Percentiles rank a stretch among this genome's conserved stretches.
Conservation (phyloP, 768 basidiomycete genomes). For the Sporobolomyces roseus region DNA sequence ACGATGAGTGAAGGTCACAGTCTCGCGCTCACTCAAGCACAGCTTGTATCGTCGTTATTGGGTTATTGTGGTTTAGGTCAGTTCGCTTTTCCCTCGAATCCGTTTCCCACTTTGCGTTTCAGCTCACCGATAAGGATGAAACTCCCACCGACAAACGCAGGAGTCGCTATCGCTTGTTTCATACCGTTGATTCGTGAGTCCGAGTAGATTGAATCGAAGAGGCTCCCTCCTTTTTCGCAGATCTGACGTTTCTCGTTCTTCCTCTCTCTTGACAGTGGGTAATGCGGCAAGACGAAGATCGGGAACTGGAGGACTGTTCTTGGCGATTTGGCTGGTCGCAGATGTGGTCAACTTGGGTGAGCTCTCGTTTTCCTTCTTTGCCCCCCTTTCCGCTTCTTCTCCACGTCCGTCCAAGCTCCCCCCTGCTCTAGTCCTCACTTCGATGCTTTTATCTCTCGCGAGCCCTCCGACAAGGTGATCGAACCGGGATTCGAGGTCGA, state of each 20-base stretch:
- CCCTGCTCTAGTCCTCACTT: background rate
- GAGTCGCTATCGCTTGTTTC: slow-evolving; percentile 8
- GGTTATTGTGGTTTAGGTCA: slow-evolving; percentile 2
- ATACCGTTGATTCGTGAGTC: slow-evolving; percentile 12
- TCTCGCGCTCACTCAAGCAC: background rate
- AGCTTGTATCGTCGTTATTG: background rate
- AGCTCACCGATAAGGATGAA: background rate
- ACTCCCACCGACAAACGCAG: too few relatives aligned
- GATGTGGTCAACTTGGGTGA: slow-evolving; percentile 6
- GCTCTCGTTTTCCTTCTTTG: background rate
- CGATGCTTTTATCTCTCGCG: too few relatives aligned
- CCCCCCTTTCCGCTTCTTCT: background rate
- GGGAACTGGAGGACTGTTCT: background rate
- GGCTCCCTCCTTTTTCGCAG: background rate
- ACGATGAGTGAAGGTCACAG: slow-evolving; percentile 2
- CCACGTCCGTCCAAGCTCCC: background rate
- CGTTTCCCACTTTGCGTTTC: background rate
- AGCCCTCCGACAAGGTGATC: too few relatives aligned
- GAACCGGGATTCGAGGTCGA: too few relatives aligned
- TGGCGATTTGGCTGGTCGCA: background rate
- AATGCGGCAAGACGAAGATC: slow-evolving; percentile 8
- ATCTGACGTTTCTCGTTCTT: background rate
- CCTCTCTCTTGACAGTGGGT: background rate
- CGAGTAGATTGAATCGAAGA: too few relatives aligned
- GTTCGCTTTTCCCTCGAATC: background rate